phyloP scores from a whole-genome alignment of 2,329 filamentous ascomycete species.

The Amylocarpus encephaloides region DNA sequence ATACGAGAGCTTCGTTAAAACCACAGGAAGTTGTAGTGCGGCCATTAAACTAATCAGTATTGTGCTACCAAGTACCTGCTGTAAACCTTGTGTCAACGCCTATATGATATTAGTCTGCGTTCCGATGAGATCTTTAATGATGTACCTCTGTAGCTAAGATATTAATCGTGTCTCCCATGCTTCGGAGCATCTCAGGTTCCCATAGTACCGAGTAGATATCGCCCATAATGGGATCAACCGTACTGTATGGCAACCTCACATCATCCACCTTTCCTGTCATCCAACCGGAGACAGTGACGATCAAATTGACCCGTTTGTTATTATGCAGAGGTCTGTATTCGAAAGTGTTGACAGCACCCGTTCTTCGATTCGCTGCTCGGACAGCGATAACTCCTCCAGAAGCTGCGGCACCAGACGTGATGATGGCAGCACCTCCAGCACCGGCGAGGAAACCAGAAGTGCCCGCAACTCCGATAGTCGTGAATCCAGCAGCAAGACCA shows the following conservation, averaged over 20 bases:
- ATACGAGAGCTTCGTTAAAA: constrained; percentile 89
- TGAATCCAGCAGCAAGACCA: constrained; percentile 88
- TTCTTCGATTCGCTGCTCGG: constrained; percentile 78
- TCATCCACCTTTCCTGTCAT: constrained; percentile 98
- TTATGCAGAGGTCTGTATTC: constrained; percentile 96
- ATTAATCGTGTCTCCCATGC: constrained; percentile 98
- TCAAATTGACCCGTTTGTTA: constrained; percentile 93
- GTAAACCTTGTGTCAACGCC: constrained; percentile 92
- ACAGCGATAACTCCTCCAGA: constrained; percentile 83
- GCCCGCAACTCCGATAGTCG: constrained; percentile 86
- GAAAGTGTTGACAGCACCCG: constrained; percentile 89
- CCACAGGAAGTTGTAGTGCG: constrained; percentile 82
- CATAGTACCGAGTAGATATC: constrained; percentile 95
- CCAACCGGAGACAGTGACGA: constrained; percentile 94
- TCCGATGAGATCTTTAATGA: background rate
- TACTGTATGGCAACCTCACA: constrained; percentile 90
- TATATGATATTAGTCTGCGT: constrained; percentile 35
- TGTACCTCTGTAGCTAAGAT: constrained; percentile 92
- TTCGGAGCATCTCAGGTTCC: constrained; percentile 96
- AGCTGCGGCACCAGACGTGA: constrained; percentile 81
- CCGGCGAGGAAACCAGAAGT: constrained; percentile 86
- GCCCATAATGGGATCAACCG: constrained; percentile 94
- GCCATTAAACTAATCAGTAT: constrained; percentile 87
- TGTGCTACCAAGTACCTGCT: constrained; percentile 89
- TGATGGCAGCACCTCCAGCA: constrained; percentile 85